phyloP scores from a whole-genome alignment of 345 rosid species.

The Aegle marmelos region DNA sequence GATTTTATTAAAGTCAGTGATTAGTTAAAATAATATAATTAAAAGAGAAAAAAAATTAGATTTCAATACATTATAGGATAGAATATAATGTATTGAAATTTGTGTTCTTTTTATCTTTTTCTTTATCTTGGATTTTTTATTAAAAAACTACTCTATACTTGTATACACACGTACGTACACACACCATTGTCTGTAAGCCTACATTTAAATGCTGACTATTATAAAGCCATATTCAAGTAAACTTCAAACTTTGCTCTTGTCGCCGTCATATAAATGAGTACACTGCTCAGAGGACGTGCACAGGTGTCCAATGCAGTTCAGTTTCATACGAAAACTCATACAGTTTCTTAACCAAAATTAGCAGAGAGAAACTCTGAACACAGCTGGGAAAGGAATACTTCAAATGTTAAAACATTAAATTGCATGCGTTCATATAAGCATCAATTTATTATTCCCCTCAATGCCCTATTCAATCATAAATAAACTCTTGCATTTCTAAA shows the following conservation, averaged over 20 bases:
- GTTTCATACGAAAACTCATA: conserved; percentile 11
- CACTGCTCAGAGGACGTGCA: conserved; percentile 9
- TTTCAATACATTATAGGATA: too few relatives aligned
- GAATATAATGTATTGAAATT: too few relatives aligned
- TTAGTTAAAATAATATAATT: too few relatives aligned
- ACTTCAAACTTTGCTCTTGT: conserved; percentile 19
- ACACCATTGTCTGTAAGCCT: background rate
- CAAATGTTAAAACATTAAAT: conserved; percentile 10
- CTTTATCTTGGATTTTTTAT: too few relatives aligned
- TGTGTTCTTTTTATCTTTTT: too few relatives aligned
- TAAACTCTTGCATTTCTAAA: too few relatives aligned
- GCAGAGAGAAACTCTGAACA: background rate
- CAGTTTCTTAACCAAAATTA: conserved; percentile 18
- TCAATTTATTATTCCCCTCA: background rate
- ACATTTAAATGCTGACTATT: background rate
- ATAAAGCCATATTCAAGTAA: background rate
- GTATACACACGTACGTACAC: background rate
- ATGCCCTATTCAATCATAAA: background rate
- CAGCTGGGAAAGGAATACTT: conserved; percentile 17
- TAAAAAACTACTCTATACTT: too few relatives aligned
- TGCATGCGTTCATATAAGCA: background rate
- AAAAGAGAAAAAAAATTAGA: too few relatives aligned
- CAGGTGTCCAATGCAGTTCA: conserved; percentile 11
- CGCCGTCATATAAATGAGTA: conserved; percentile 20
- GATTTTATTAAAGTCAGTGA: too few relatives aligned